A percentile compares a stretch with the other conserved stretches of the same genome.
Conservation (phyloP, 1,284 basidiomycete genomes). For the Flammula alnicola region DNA sequence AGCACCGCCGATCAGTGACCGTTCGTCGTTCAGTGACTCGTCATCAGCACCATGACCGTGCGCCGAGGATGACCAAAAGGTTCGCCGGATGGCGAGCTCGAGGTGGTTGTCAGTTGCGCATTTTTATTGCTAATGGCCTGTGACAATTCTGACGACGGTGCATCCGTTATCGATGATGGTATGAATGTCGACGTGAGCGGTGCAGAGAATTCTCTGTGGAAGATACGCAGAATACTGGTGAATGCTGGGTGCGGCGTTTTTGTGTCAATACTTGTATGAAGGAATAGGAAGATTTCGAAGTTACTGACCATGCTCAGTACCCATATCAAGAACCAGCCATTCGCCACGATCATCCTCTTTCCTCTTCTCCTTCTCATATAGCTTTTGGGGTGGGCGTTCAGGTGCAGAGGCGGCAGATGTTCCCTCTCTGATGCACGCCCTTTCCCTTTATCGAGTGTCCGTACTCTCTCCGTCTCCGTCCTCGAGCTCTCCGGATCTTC, state of each 20-base stretch:
- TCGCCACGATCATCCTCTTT: constrained; percentile 38
- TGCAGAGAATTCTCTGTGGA: constrained; percentile 56
- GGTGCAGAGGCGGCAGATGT: no score
- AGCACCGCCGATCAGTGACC: background rate
- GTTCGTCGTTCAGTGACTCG: background rate
- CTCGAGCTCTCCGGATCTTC: background rate
- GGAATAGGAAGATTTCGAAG: background rate
- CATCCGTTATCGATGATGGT: constrained; percentile 27
- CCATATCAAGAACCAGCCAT: constrained; percentile 65
- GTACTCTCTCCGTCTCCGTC: background rate
- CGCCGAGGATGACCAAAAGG: background rate
- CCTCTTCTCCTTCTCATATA: constrained; percentile 10
- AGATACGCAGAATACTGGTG: constrained; percentile 58
- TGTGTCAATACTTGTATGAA: no score
- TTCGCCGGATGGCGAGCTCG: background rate
- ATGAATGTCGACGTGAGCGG: constrained; percentile 53
- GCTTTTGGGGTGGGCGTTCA: background rate
- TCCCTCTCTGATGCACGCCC: no score
- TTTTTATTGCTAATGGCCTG: background rate
- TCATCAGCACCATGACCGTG: background rate
- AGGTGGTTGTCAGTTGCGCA: background rate
- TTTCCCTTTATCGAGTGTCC: no score
- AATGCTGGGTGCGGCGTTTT: no score
- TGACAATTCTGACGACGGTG: constrained; percentile 20
- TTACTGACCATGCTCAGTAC: constrained; percentile 52